Evolutionary conservation across 108 stramenopile genomes (phyloP), one percentile per base, ranked within the genome.

Genomic region (Cyclotella atomus): DNA sequence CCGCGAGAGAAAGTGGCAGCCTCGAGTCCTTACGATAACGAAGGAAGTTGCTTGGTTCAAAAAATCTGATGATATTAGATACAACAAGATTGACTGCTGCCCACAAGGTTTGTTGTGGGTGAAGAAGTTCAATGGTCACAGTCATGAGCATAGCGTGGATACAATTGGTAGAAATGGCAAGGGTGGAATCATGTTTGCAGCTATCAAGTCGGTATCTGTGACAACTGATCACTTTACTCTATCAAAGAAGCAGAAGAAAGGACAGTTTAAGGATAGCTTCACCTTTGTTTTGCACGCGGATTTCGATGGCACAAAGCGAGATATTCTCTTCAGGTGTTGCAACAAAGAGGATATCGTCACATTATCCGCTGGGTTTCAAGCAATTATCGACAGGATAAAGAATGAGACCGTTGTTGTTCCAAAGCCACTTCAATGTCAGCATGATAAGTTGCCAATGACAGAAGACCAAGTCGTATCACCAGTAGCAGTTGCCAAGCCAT

Each of bases 1-100:
- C 59, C 76, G 85, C n/a, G 85, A 89, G 59, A 88, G 85, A 23
- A 86, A 91, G 63, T 93, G 92, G 92, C 92, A 93, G 65, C 53
- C 76, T 30, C 74, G 89, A 46, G 82, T 82, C 70, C 83, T 93
- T 12, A 91, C 89, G 17, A 84, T 91, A 36, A 90, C 89, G 20
- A 88, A 81, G 54, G 92, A 93, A 64, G 71, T 81, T 30, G 55
- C 72, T n/a, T 56, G 77, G 49, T 77, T 83, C 50, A 76, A 74
- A 44, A 49, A 71, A 24, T 60, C 67, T 52, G 45, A 57, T 44
- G 73, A 80, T 27, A 65, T 45, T 7, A 54, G 73, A 36, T 70
- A 61, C 64, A 53, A 43, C 6, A 64, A 60, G 24, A 69, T 69
- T 23, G 73, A 74, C 46, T 68, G 67, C 2, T 71, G 69, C 47